Evolutionary conservation across 805 yeast species (phyloP).

Genomic region (Wickerhamomyces mucosus): DNA sequence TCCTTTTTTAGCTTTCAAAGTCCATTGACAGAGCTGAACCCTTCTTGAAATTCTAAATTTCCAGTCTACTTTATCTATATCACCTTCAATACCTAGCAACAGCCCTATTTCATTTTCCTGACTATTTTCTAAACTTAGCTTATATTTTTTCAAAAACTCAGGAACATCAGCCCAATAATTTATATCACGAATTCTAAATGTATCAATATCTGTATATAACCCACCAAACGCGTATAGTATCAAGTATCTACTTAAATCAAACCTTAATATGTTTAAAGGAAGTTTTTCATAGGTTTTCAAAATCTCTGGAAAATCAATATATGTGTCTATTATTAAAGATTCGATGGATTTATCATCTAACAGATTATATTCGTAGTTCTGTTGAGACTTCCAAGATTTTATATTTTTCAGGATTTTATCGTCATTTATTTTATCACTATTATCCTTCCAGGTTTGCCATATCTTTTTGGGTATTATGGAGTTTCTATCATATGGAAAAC

Average conservation of each 20-base stretch:
- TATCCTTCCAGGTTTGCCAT: constrained; percentile 42
- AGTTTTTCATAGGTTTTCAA: constrained; percentile 37
- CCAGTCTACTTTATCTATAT: constrained; percentile 45
- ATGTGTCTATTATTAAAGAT: constrained; percentile 26
- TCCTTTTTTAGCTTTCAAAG: constrained; percentile 51
- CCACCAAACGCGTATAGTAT: constrained; percentile 48
- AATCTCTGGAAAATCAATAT: constrained; percentile 38
- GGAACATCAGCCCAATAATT: constrained; percentile 48
- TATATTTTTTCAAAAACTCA: constrained; percentile 35
- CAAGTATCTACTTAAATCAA: constrained; percentile 48
- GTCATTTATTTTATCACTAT: constrained; percentile 19
- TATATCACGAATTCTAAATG: constrained; percentile 35
- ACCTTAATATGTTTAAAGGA: constrained; percentile 44
- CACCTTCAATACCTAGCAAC: constrained; percentile 46
- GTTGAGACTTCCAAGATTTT: constrained; percentile 12
- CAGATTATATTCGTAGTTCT: constrained; percentile 10
- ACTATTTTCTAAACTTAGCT: constrained; percentile 32
- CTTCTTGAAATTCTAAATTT: constrained; percentile 40
- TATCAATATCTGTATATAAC: constrained; percentile 52
- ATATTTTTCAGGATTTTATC: constrained; percentile 13
- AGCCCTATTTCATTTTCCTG: constrained; percentile 31
- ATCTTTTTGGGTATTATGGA: constrained; percentile 30
- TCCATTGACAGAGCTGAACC: constrained; percentile 55
- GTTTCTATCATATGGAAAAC: constrained; percentile 11
- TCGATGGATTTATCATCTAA: constrained; percentile 34